Percentiles rank a stretch among this genome's conserved stretches.
These are phyloP conservation scores for Sporothrix pseudoabietina DNA, from an alignment of 2,329 filamentous ascomycete genomes.

Conservation along the genomic window DNA sequence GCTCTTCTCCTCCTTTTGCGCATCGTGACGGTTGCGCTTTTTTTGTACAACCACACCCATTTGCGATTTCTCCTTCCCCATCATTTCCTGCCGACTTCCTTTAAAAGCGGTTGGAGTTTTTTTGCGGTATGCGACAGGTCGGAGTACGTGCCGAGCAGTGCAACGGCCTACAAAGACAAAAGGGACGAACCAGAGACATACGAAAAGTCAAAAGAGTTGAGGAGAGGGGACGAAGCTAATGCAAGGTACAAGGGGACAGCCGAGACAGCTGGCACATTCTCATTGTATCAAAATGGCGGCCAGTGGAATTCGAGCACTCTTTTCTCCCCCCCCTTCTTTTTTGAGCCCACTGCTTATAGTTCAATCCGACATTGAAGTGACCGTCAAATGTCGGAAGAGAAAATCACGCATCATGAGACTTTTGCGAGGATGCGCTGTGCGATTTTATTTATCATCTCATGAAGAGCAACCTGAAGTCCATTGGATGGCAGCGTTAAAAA, in stretches of 20 bases:
- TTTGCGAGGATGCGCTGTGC: background rate
- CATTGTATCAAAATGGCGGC: slow-evolving; percentile 11
- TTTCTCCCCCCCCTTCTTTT: background rate
- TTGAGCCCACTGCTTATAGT: background rate
- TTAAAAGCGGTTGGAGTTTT: background rate
- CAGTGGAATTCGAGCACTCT: background rate
- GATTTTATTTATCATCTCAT: background rate
- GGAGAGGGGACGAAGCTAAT: slow-evolving; percentile 8
- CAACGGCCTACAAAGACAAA: background rate
- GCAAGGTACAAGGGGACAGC: slow-evolving; percentile 20
- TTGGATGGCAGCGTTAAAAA: background rate
- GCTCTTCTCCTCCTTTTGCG: background rate
- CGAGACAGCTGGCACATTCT: slow-evolving; percentile 24
- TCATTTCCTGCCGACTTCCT: background rate
- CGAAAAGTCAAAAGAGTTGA: background rate
- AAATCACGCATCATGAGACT: slow-evolving; percentile 19
- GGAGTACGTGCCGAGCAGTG: background rate
- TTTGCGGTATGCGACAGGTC: slow-evolving; percentile 13
- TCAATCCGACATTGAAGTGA: background rate
- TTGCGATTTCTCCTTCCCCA: too few relatives aligned
- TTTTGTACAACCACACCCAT: background rate
- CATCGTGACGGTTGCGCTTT: background rate
- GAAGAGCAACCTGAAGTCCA: background rate
- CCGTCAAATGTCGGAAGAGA: background rate
- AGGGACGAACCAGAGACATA: background rate